A percentile compares a stretch with the other conserved stretches of the same genome.
Evolutionary conservation across 495 filamentous ascomycete genomes (phyloP).

Genomic region (Astrocystis sublimbata): DNA sequence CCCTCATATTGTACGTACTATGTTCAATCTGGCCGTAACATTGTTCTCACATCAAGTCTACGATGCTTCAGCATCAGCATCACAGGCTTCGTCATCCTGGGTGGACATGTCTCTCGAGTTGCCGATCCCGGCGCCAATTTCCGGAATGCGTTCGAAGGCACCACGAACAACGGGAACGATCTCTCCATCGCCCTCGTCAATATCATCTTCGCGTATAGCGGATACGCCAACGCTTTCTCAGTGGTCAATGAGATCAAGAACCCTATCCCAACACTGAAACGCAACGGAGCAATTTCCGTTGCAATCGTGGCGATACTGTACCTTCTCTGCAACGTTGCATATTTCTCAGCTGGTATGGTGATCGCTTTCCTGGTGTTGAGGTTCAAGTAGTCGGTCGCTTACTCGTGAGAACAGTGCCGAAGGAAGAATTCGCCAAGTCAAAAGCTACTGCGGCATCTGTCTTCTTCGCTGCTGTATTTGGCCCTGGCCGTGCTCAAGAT

Average conservation of each 20-base stretch:
- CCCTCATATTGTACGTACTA: conserved; percentile 48
- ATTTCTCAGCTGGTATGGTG: conserved; percentile 55
- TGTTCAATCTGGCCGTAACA: too few relatives aligned
- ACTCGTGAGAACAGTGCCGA: conserved; percentile 42
- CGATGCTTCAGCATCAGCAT: conserved; percentile 45
- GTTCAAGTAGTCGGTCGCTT: not conserved
- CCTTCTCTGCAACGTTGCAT: conserved; percentile 63
- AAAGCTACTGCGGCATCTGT: conserved; percentile 57
- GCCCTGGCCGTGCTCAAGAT: conserved; percentile 47
- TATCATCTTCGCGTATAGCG: conserved; percentile 64
- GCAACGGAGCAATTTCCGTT: conserved; percentile 54
- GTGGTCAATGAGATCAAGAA: conserved; percentile 67
- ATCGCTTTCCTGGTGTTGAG: not conserved
- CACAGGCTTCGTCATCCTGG: conserved; percentile 61
- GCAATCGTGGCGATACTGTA: conserved; percentile 55
- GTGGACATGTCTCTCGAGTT: conserved; percentile 55
- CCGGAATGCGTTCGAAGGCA: conserved; percentile 56
- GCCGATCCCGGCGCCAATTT: conserved; percentile 60
- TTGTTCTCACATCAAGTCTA: not conserved
- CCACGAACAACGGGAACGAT: conserved; percentile 52
- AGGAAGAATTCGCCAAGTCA: conserved; percentile 52
- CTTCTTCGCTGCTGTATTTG: conserved; percentile 64
- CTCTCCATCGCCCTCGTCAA: conserved; percentile 62
- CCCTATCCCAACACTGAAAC: conserved; percentile 46
- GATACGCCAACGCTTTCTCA: conserved; percentile 64